These are phyloP conservation scores for Excoecaria cochinchinensis DNA, from an alignment of 345 rosid species.

Conservation along the genomic window DNA sequence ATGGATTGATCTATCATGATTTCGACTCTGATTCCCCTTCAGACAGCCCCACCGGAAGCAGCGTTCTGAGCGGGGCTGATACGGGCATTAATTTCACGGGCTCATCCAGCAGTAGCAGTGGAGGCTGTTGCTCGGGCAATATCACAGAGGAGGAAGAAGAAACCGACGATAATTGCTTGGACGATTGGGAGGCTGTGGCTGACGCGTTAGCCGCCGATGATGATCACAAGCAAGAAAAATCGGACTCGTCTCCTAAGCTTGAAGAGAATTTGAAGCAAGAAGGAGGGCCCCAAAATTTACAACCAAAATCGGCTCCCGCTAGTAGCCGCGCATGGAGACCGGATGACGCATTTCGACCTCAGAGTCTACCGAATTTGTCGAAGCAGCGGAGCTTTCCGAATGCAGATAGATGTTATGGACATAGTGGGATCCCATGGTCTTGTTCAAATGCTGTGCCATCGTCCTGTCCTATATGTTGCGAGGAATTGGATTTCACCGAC, in stretches of 20 bases:
- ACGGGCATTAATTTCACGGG: conserved; percentile 49
- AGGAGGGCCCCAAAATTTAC: conserved; percentile 24
- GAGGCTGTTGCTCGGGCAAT: conserved; percentile 79
- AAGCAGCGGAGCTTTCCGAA: conserved; percentile 64
- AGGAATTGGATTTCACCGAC: conserved; percentile 84
- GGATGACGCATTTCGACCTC: conserved; percentile 76
- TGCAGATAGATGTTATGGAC: conserved; percentile 41
- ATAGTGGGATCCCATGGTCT: conserved; percentile 47
- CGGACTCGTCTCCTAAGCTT: conserved; percentile 19
- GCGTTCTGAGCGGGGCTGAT: conserved; percentile 37
- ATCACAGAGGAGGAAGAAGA: conserved; percentile 77
- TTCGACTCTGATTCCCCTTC: conserved; percentile 56
- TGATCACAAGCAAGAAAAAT: conserved; percentile 33
- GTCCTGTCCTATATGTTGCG: conserved; percentile 60
- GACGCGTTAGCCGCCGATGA: conserved; percentile 86
- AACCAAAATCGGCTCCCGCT: conserved; percentile 33
- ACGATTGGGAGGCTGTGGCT: conserved; percentile 96
- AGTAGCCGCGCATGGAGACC: conserved; percentile 76
- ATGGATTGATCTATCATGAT: conserved; percentile 46
- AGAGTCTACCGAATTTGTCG: conserved; percentile 68
- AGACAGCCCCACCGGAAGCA: conserved; percentile 51
- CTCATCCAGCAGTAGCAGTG: conserved; percentile 55
- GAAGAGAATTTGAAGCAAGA: conserved; percentile 32
- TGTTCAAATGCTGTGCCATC: conserved; percentile 33
- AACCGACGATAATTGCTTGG: conserved; percentile 70